Base-by-base conservation (phyloP, 2,329 filamentous ascomycete genomes). In the Elsinoe perseae region DNA sequence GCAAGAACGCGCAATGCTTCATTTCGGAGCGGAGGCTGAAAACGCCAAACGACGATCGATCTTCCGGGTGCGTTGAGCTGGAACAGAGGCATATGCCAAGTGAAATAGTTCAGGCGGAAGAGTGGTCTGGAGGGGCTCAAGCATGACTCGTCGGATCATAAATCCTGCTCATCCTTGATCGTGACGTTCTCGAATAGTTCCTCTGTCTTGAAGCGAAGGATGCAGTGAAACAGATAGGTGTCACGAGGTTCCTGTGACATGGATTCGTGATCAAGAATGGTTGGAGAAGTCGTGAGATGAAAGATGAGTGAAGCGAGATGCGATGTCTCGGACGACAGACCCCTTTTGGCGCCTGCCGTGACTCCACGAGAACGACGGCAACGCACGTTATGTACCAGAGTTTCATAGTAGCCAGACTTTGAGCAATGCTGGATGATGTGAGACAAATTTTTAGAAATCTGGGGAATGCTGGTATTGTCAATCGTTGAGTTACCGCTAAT, bases 31-130 rank as follows among this genome's bases (percentile, higher is more conserved):
- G 25, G 25, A 7, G 9, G n/a, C 25, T 32, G 44, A 12, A 16
- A 12, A 14, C 25, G 43, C n/a, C 43, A 48, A 27, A 48, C 20
- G 25, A 12, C 18, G 44, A 50, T 50, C 44, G 44, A 50, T 50
- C 21, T 6, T 50, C 7, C n/a, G 5, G 21, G 6, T 46, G 6
- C 21, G 6, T 25, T 48, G 43, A 48, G 16, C 12, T 30, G 43
- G 43, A 25, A 48, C 43, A 23, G 43, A 3, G 43, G 21, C 10
- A 16, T 23, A n/a, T 50, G 44, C 44, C 44, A 32, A 50, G 44
- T 50, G 43, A 50, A 30, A n/a, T 30, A 14, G 32, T 36, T 6
- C n/a, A 50, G 44, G 25, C n/a, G 23, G 25, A 25, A 28, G n/a
- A n/a, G n/a, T 32, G 23, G 43, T 28, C 14, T 28, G 43, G 21